Base-by-base conservation (phyloP, 1,284 basidiomycete genomes). In the Heterobasidion annosum region DNA sequence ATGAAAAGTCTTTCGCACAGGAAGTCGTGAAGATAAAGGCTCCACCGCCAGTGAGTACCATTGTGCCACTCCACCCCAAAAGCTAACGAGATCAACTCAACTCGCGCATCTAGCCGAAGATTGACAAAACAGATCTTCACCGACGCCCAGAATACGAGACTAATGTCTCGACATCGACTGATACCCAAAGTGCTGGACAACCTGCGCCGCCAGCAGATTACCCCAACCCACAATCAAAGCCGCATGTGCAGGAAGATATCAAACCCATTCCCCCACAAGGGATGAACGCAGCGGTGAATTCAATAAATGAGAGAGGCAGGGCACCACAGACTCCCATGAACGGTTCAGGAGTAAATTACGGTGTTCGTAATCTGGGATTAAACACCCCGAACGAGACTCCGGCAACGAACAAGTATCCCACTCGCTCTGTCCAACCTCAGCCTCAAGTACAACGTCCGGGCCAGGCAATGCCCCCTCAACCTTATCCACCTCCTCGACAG, bases 21-120 rank as follows among this genome's bases (percentile, higher is more conserved):
- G 88, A 95, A 63, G 78, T 98, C 13, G 73, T 83, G 48, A 95
- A 95, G 70, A 86, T 98, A 59, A 93, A 89, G 65, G 83, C 88
- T 1, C 79, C 81, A 44, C 82, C 83, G 1, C 25, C 25, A 25
- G 93, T 94, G 63, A 59, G 86, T 78, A 6, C 46, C 33, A n/a
- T 34, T 33, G 34, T 32, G 40, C 46, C 19, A 52, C 57, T 45
- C 34, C 50, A 48, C 34, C 40, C 13, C 37, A 25, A 49, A 13
- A 10, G 34, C 46, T 54, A 47, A 48, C 50, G 37, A 19, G 25
- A 25, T 25, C n/a, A 5, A 40, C 8, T 46, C 12, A 50, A 9
- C 25, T 19, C 44, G 1, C 43, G 44, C 50, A 13, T 37, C 8
- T 51, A 68, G 91, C 74, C 79, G n/a, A 93, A 89, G 66, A 83